These are phyloP conservation scores for Seminavis robusta DNA, from an alignment of 108 stramenopile genomes.

Conservation along the genomic window DNA sequence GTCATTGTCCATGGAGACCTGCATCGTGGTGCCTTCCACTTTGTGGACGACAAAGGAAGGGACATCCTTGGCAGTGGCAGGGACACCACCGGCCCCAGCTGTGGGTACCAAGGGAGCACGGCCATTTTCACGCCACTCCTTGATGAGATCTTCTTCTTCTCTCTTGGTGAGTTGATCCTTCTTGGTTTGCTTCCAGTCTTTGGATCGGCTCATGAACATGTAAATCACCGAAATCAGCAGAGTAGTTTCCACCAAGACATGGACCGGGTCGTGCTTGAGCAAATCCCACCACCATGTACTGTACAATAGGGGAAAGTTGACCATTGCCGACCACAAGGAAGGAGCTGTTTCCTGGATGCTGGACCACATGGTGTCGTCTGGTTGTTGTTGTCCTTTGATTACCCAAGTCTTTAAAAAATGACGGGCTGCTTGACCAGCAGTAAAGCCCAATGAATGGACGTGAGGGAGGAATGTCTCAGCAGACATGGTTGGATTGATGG, in stretches of 20 bases:
- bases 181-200: conserved; percentile 45
- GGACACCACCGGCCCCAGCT: not conserved
- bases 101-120: conserved; percentile 73
- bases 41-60: not conserved
- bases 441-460: conserved; percentile 21
- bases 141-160: conserved; percentile 82
- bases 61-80: conserved; percentile 1
- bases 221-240: conserved; percentile 83
- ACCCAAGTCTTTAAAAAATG: too few relatives aligned
- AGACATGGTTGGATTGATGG: too few relatives aligned
- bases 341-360: too few relatives aligned
- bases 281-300: conserved; percentile 82
- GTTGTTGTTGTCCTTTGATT: too few relatives aligned
- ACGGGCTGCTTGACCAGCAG: conserved; percentile 9
- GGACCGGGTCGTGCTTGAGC: conserved; percentile 80
- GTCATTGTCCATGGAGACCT: not conserved
- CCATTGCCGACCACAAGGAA: too few relatives aligned
- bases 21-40: not conserved
- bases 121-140: conserved; percentile 79
- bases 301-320: conserved; percentile 55
- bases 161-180: conserved; percentile 43
- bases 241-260: conserved; percentile 93
- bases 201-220: conserved; percentile 63
- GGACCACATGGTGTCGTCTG: too few relatives aligned
- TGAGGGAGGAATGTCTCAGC: too few relatives aligned